Evolutionary conservation across 495 filamentous ascomycete species (phyloP).

Genomic region (Podospora pseudopauciseta): DNA sequence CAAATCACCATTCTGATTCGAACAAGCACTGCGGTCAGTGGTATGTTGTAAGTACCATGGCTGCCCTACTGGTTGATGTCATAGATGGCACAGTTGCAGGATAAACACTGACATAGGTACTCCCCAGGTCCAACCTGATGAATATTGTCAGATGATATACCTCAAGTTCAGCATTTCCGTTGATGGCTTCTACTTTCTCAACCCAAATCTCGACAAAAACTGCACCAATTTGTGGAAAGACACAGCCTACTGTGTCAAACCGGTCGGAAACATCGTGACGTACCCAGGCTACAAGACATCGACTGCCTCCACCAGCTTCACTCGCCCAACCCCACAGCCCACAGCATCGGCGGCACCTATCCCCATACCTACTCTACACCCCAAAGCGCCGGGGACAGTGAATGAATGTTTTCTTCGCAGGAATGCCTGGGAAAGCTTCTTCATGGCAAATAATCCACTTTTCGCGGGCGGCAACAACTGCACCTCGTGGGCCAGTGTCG

Average conservation of each 20-base stretch:
- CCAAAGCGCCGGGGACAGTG: neutral
- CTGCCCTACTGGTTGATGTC: no score
- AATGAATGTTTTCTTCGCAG: neutral
- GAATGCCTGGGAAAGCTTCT: no score
- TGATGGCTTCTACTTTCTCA: constrained; percentile 31
- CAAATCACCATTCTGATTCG: no score
- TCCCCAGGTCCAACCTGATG: constrained; percentile 12
- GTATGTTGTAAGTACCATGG: no score
- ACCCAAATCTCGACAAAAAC: constrained; percentile 28
- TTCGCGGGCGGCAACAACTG: no score
- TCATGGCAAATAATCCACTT: no score
- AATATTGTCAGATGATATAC: constrained; percentile 31
- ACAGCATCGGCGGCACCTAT: no score
- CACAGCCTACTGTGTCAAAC: constrained; percentile 8
- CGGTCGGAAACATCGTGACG: constrained; percentile 28
- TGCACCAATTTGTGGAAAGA: constrained; percentile 30
- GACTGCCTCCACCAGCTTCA: neutral
- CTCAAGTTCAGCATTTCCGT: constrained; percentile 28
- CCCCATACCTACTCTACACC: neutral
- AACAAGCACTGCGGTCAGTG: no score
- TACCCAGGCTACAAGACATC: constrained; percentile 14
- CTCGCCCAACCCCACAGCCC: no score
- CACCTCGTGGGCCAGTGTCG: no score
- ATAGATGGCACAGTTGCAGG: no score
- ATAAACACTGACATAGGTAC: no score